These are phyloP conservation scores for Yamadazyma membranifaciens DNA, from an alignment of 1,139 yeast species.

Conservation along the genomic window DNA sequence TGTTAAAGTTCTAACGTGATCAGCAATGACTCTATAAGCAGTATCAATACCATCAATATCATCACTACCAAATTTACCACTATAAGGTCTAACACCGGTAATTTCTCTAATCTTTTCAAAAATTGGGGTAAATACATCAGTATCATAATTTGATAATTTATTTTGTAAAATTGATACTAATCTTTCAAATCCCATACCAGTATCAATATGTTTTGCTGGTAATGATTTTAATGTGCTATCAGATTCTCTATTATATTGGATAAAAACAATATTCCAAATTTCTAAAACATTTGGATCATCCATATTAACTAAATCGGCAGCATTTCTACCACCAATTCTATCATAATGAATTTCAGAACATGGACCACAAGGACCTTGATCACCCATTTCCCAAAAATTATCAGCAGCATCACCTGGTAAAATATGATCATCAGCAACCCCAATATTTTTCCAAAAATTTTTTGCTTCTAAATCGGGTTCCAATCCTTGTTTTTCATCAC, in stretches of 20 bases:
- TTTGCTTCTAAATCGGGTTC: slow-evolving; percentile 95
- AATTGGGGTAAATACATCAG: slow-evolving; percentile 91
- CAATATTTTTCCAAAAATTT: slow-evolving; percentile 78
- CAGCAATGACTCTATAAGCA: slow-evolving; percentile 97
- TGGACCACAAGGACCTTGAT: slow-evolving; percentile 99
- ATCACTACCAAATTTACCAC: slow-evolving; percentile 90
- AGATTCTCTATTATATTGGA: slow-evolving; percentile 92
- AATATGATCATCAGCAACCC: slow-evolving; percentile 89
- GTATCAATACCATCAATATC: slow-evolving; percentile 95
- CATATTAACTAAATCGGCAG: slow-evolving; percentile 82
- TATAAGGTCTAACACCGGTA: slow-evolving; percentile 87
- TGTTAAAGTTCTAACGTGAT: slow-evolving; percentile 94
- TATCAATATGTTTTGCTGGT: slow-evolving; percentile 94
- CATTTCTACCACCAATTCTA: slow-evolving; percentile 97
- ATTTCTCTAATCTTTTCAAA: slow-evolving; percentile 84
- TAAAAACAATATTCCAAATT: slow-evolving; percentile 96
- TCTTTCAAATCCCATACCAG: slow-evolving; percentile 99
- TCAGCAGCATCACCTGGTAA: slow-evolving; percentile 88
- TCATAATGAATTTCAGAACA: slow-evolving; percentile 97
- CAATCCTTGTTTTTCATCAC: slow-evolving; percentile 79
- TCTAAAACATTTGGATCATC: slow-evolving; percentile 98
- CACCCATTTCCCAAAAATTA: slow-evolving; percentile 99
- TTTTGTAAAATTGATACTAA: slow-evolving; percentile 91
- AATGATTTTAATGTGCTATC: slow-evolving; percentile 77
- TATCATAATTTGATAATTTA: slow-evolving; percentile 89